Percentiles rank a stretch among this genome's conserved stretches.
Conservation (phyloP, 225 moss, liverwort and hornwort genomes). For the Marchantia paleacea region DNA sequence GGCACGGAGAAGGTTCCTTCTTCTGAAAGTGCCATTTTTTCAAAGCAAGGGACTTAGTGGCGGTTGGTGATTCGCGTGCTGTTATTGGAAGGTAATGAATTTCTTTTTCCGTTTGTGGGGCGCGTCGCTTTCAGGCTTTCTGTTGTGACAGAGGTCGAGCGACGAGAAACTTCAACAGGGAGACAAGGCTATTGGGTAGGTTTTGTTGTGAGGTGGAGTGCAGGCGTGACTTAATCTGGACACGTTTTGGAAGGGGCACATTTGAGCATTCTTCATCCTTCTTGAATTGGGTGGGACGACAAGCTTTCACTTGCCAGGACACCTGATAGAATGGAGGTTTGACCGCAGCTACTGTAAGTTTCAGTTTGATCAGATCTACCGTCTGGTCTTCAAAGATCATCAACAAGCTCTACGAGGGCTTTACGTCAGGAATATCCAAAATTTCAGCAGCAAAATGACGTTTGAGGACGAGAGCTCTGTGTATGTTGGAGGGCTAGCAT, state of each 20-base stretch:
- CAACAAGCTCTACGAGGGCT: neutral
- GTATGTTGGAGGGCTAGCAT: conserved; percentile 55
- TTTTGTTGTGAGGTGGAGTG: neutral
- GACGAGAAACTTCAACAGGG: no score
- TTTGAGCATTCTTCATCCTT: neutral
- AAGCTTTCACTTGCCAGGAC: no score
- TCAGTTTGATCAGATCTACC: neutral
- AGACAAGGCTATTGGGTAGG: neutral
- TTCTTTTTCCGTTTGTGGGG: neutral
- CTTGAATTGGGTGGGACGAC: neutral
- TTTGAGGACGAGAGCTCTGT: conserved; percentile 51
- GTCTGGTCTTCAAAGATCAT: neutral
- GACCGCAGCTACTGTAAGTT: neutral
- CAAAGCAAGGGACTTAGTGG: neutral
- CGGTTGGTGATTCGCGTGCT: neutral
- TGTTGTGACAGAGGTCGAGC: neutral
- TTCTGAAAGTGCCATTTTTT: neutral
- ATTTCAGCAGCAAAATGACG: conserved; percentile 33
- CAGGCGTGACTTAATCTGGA: neutral
- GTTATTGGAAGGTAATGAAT: neutral
- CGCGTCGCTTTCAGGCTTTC: neutral
- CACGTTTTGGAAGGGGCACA: neutral
- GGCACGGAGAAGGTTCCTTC: neutral
- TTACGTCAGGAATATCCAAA: neutral
- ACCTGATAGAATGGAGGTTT: no score